Evolutionary conservation across 2,329 filamentous ascomycete genomes (phyloP).

Genomic region (Calonectria pauciramosa): DNA sequence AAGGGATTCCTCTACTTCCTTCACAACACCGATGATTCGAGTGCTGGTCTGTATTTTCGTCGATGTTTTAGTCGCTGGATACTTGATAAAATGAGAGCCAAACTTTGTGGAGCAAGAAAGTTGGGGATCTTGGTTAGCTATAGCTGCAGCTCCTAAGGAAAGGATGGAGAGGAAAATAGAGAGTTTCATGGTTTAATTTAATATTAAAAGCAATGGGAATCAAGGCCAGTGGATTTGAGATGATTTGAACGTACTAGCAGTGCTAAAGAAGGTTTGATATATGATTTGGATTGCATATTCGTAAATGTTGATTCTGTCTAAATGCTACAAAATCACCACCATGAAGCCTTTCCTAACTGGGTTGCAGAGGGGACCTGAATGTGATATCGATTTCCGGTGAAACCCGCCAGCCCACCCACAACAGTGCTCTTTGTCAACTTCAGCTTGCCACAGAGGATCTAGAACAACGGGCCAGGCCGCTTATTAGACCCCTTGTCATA

Average conservation of each 20-base stretch:
- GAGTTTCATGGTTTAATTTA: background rate
- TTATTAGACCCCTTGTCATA: background rate
- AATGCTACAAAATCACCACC: background rate
- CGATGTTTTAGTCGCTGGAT: background rate
- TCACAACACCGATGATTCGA: background rate
- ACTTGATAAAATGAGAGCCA: background rate
- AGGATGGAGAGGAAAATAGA: background rate
- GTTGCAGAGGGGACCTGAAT: background rate
- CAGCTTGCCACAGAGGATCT: background rate
- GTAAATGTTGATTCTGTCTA: background rate
- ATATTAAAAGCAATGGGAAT: background rate
- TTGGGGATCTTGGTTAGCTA: no score
- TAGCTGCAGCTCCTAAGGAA: background rate
- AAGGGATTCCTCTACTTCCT: background rate
- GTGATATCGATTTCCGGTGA: background rate
- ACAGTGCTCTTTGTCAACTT: background rate
- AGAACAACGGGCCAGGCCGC: background rate
- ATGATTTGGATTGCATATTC: background rate
- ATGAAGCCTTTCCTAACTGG: background rate
- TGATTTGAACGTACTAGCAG: no score
- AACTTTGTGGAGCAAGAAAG: background rate
- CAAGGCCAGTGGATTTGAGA: no score
- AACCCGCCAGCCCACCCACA: background rate
- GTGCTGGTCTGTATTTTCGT: background rate
- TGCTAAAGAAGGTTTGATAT: background rate